Percentiles rank a stretch among this genome's conserved stretches.
These are phyloP conservation scores for Lonicera japonica DNA, from an alignment of 129 eudicot species.

Conservation along the genomic window DNA sequence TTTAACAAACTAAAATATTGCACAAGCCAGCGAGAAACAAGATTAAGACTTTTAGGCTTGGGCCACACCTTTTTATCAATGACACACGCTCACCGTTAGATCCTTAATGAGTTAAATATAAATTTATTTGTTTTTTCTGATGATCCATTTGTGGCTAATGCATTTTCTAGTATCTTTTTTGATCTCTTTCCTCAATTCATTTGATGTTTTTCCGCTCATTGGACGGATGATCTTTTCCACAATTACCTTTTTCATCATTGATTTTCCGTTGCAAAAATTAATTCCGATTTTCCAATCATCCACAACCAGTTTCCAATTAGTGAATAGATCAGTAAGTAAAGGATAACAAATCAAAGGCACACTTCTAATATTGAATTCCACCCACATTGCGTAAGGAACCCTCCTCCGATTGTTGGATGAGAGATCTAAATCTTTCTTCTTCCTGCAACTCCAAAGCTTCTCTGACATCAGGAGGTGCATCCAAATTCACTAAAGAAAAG, in stretches of 20 bases:
- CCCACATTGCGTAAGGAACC: conserved; percentile 66
- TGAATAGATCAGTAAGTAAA: conserved; percentile 50
- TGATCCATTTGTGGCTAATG: conserved; percentile 40
- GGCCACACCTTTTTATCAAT: no score
- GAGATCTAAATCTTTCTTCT: no score
- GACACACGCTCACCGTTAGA: no score
- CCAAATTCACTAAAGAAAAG: no score
- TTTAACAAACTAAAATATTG: no score
- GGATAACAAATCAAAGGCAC: conserved; percentile 65
- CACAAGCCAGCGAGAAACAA: no score
- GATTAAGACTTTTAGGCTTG: no score
- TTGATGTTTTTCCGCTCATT: conserved; percentile 25
- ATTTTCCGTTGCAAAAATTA: conserved; percentile 36
- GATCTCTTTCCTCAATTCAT: conserved; percentile 27
- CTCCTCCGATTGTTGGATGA: conserved; percentile 52
- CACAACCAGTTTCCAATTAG: conserved; percentile 60
- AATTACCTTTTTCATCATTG: conserved; percentile 35
- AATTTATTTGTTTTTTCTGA: conserved; percentile 34
- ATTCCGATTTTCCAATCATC: conserved; percentile 73
- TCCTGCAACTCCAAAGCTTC: no score
- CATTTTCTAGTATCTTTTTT: conserved; percentile 35
- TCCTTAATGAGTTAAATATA: conserved; percentile 27
- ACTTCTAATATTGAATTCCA: conserved; percentile 65
- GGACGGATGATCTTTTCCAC: conserved; percentile 30
- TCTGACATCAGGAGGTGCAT: no score